Conservation (phyloP, 73 alveolate species). For the Paramecium caudatum region DNA sequence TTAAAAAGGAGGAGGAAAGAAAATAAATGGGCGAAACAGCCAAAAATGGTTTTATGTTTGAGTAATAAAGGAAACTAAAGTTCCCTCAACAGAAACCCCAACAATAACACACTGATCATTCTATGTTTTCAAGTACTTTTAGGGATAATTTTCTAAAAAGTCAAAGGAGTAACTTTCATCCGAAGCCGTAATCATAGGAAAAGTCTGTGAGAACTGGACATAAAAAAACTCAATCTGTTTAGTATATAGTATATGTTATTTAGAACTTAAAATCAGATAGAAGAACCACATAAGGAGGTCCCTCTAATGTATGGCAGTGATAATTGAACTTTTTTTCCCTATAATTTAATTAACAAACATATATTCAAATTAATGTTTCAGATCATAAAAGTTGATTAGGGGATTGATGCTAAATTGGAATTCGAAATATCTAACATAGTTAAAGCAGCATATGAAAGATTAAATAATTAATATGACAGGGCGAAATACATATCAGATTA, state of each 20-base stretch:
- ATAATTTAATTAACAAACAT: neutral
- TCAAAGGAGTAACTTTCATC: slow-evolving; percentile 35
- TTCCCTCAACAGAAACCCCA: neutral
- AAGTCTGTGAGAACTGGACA: slow-evolving; percentile 23
- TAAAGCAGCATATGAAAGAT: slow-evolving; percentile 59
- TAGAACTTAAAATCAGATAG: slow-evolving; percentile 16
- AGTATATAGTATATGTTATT: neutral
- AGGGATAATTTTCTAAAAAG: slow-evolving; percentile 32
- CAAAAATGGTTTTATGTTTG: neutral
- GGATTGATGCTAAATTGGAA: slow-evolving; percentile 56
- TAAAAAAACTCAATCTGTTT: slow-evolving; percentile 25
- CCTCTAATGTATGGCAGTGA: neutral
- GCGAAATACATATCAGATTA: slow-evolving; percentile 64
- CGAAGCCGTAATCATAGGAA: neutral
- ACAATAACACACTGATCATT: slow-evolving; percentile 16
- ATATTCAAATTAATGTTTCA: slow-evolving; percentile 22
- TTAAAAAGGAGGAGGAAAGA: slow-evolving; percentile 21
- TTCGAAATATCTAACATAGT: slow-evolving; percentile 48
- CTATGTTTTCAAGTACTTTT: slow-evolving; percentile 20
- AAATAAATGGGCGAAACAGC: neutral
- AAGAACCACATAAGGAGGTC: slow-evolving; percentile 7
- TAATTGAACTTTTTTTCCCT: neutral
- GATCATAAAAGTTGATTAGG: slow-evolving; percentile 12
- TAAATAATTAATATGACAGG: slow-evolving; percentile 12
- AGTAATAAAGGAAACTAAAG: neutral